These are phyloP conservation scores for Lachancea quebecensis DNA, from an alignment of 805 yeast genomes.

Conservation along the genomic window DNA sequence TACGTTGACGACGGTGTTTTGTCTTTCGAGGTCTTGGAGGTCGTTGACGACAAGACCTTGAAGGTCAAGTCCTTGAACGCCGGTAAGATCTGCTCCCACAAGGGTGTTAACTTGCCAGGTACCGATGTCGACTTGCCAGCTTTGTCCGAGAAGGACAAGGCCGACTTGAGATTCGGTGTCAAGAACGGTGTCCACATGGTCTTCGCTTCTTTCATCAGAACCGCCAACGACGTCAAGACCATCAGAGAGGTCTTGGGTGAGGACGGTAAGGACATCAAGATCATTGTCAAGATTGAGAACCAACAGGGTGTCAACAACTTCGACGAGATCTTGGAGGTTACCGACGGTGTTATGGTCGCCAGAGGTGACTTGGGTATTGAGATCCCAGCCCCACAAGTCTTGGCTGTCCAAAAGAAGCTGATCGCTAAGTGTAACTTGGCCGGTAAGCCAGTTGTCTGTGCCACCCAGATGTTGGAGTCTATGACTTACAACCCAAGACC, in stretches of 20 bases:
- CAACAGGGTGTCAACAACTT: slow-evolving; percentile 99
- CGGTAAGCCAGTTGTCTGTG: slow-evolving; percentile 99
- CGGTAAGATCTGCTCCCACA: slow-evolving; percentile 93
- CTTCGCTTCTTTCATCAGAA: slow-evolving; percentile 96
- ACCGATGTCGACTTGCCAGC: slow-evolving; percentile 99
- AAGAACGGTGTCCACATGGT: slow-evolving; percentile 97
- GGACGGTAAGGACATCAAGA: slow-evolving; percentile 93
- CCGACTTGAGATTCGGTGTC: slow-evolving; percentile 91
- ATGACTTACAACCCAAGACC: slow-evolving; percentile 99
- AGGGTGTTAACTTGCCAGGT: slow-evolving; percentile 98
- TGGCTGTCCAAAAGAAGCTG: slow-evolving; percentile 96
- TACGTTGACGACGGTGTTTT: slow-evolving; percentile 97
- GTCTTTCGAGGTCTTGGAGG: slow-evolving; percentile 85
- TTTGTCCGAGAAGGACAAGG: slow-evolving; percentile 90
- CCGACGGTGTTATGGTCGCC: slow-evolving; percentile 99
- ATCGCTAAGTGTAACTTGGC: slow-evolving; percentile 99
- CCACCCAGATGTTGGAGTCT: slow-evolving; percentile 99
- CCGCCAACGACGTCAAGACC: slow-evolving; percentile 80
- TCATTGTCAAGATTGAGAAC: slow-evolving; percentile 96
- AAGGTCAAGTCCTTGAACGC: slow-evolving; percentile 86
- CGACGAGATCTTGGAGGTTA: slow-evolving; percentile 87
- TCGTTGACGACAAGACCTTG: slow-evolving; percentile 71
- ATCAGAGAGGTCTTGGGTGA: slow-evolving; percentile 95
- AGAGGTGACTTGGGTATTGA: slow-evolving; percentile 99
- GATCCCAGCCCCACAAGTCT: slow-evolving; percentile 98